A percentile compares a stretch with the other conserved stretches of the same genome.
phyloP scores from a whole-genome alignment of 768 basidiomycete genomes.

The Suillus hirtellus region DNA sequence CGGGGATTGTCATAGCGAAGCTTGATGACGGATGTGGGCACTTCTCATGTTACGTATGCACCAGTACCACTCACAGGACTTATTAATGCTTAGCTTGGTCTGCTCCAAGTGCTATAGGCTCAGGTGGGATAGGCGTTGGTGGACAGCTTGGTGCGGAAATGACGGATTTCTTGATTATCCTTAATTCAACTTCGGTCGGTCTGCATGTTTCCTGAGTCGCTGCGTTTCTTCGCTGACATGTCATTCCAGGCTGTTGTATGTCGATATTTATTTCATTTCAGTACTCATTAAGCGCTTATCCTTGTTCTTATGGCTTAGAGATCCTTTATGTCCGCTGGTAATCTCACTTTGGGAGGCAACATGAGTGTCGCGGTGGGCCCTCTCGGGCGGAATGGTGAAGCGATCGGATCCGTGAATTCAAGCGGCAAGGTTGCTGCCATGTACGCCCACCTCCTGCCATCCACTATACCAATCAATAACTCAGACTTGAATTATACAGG shows the following conservation, averaged over 20 bases:
- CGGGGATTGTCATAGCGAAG: conserved; percentile 86
- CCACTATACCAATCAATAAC: conserved; percentile 11
- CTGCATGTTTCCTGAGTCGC: conserved; percentile 12
- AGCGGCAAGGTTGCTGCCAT: conserved; percentile 91
- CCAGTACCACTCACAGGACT: conserved; percentile 4
- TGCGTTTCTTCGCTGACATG: conserved; percentile 6
- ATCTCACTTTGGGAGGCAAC: conserved; percentile 87
- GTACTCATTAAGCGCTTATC: conserved; percentile 13
- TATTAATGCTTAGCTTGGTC: conserved; percentile 68
- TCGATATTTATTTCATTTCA: conserved; percentile 11
- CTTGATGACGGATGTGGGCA: conserved; percentile 76
- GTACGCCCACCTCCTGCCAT: conserved; percentile 39
- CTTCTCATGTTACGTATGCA: conserved; percentile 16
- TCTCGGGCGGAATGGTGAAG: conserved; percentile 92
- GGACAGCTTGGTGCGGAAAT: conserved; percentile 82
- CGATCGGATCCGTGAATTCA: conserved; percentile 76
- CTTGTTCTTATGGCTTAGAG: conserved; percentile 39
- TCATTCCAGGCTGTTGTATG: conserved; percentile 62
- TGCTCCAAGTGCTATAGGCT: conserved; percentile 92
- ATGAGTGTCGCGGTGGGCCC: conserved; percentile 89
- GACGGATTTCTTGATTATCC: conserved; percentile 88
- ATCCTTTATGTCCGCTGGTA: conserved; percentile 95
- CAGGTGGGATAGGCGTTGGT: conserved; percentile 88
- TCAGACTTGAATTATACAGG: conserved; percentile 39
- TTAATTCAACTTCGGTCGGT: conserved; percentile 75